These are phyloP conservation scores for Botryobasidium botryosum DNA, from an alignment of 768 basidiomycete species.

Conservation along the genomic window DNA sequence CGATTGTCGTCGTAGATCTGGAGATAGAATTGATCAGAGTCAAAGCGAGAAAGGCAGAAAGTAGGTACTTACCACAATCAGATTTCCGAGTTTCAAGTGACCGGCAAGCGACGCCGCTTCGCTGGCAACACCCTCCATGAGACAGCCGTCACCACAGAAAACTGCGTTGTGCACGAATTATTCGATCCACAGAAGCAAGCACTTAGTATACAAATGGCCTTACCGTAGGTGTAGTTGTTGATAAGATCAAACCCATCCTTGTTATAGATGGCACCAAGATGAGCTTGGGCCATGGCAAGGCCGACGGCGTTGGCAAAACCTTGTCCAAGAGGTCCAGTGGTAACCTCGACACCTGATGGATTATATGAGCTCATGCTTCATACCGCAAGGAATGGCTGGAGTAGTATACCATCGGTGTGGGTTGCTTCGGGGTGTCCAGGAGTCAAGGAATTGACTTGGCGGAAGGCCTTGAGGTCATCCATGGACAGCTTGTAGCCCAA, in stretches of 20 bases:
- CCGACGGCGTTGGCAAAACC: conserved; percentile 89
- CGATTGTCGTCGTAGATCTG: conserved; percentile 94
- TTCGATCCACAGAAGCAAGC: not conserved
- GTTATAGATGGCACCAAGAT: conserved; percentile 81
- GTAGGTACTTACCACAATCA: conserved; percentile 55
- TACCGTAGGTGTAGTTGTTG: conserved; percentile 81
- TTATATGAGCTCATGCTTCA: conserved; percentile 5
- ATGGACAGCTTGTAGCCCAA: conserved; percentile 81
- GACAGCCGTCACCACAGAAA: conserved; percentile 87
- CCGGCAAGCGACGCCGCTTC: conserved; percentile 89
- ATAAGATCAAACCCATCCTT: conserved; percentile 66
- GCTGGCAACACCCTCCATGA: conserved; percentile 91
- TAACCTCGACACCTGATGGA: conserved; percentile 58
- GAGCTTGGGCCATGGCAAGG: conserved; percentile 82
- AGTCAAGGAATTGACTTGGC: conserved; percentile 76
- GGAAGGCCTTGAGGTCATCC: conserved; percentile 87
- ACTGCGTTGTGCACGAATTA: conserved; percentile 26
- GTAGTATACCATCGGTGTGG: conserved; percentile 39
- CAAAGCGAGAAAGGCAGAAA: conserved; percentile 8
- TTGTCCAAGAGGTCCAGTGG: conserved; percentile 92
- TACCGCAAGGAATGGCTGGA: not conserved
- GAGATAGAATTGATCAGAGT: conserved; percentile 3
- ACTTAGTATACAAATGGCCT: not conserved
- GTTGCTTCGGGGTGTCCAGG: conserved; percentile 82
- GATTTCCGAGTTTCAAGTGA: conserved; percentile 83